Evolutionary conservation across 2,329 filamentous ascomycete genomes (phyloP), one percentile per base, ranked within the genome.

Genomic region (Alternaria burnsii): DNA sequence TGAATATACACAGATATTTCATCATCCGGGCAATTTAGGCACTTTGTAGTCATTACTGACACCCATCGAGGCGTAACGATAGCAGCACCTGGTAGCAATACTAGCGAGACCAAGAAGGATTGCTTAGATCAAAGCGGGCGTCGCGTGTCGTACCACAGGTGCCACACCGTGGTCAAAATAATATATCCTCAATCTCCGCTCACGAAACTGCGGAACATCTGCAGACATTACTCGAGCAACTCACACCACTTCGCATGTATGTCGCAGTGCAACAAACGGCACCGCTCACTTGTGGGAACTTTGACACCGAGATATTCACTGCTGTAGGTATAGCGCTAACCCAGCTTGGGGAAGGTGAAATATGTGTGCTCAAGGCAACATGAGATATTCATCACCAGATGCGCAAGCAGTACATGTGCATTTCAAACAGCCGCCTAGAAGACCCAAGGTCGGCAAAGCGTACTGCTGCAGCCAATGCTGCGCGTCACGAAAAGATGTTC

Each of bases 401-500:
- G 46, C 46, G 14, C 46, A 50, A 26, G 16, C 32, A 50, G 20
- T 5, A 48, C 12, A 34, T 36, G 0, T 48, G 30, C 46, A 34
- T 10, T 32, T 48, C 18, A 3, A 34, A 30, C 18, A 22, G 40
- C 2, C 22, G 40, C 30, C 11, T 16, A 5, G 18, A 32, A 34
- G 51, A 38, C 51, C 16, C 28, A 34, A 18, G 26, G 38, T 18
- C 40, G 9, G 16, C 0, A 20, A 2, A 18, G 18, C 28, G 11
- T 43, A 34, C 18, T 53, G 20, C 12, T 18, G 41, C 30, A 32
- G 20, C 32, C 47, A 38, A 36, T 8, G n/a, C 22, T 9, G 44
- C 18, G 22, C 3, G 22, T 55, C 44, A 44, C 52, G 62, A 56
- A 41, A 38, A 44, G 63, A 76, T 89, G 87, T 89, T 84, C 85